A percentile compares a stretch with the other conserved stretches of the same genome.
phyloP scores from a whole-genome alignment of 176 grass and related monocot genomes.

The Bromus sterilis region DNA sequence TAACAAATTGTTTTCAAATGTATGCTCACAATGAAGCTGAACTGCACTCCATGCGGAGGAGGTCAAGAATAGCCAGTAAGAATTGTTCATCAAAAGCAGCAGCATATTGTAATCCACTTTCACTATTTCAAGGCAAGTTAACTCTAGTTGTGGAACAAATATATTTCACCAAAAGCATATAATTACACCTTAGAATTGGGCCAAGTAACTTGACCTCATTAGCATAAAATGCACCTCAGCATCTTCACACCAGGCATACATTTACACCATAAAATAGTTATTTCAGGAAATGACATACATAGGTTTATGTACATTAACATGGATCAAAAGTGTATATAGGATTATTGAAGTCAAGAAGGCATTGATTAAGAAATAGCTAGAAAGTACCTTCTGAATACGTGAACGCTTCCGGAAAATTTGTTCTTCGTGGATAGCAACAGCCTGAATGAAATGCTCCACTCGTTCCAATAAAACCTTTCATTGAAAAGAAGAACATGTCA shows the following conservation, averaged over 20 bases:
- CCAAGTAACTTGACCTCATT: not conserved
- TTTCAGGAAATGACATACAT: constrained; percentile 12
- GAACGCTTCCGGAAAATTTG: constrained; percentile 95
- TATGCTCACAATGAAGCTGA: not conserved
- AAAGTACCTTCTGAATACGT: constrained; percentile 89
- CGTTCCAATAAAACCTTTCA: constrained; percentile 75
- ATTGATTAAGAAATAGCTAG: not conserved
- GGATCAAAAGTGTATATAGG: not conserved
- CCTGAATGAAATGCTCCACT: constrained; percentile 93
- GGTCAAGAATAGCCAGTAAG: not conserved
- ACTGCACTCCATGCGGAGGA: not conserved
- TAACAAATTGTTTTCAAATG: constrained; percentile 4
- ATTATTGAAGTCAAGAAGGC: constrained; percentile 8
- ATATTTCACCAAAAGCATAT: constrained; percentile 3
- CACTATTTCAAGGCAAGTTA: not conserved
- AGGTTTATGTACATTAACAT: not conserved
- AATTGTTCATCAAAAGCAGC: constrained; percentile 1
- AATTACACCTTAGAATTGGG: not conserved
- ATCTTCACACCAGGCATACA: not conserved
- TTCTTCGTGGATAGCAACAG: constrained; percentile 81
- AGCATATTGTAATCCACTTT: constrained; percentile 6
- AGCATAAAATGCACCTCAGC: not conserved
- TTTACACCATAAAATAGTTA: constrained; percentile 3
- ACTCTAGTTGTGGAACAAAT: not conserved
- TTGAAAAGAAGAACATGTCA: constrained; percentile 32